Evolutionary conservation across 305 asterid species (phyloP).

Genomic region (Fraxinus albicans): DNA sequence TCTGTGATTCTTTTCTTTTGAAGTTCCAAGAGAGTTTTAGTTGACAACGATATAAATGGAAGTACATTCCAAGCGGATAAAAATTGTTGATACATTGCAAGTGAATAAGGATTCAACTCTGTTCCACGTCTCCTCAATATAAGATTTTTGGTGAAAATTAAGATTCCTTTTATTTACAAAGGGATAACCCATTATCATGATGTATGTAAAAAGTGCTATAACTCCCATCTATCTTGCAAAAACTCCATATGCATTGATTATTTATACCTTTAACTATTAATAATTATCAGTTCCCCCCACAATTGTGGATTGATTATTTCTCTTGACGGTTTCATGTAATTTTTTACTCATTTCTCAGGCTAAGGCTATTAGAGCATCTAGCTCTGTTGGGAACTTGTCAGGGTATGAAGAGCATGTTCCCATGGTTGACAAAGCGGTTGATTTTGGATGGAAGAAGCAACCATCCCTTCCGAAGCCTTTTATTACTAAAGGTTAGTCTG

Average conservation of each 20-base stretch:
- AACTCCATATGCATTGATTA: not conserved
- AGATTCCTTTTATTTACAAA: not conserved
- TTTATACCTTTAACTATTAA: not conserved
- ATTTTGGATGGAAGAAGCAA: conserved; percentile 82
- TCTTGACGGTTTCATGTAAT: conserved; percentile 8
- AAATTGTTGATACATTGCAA: not conserved
- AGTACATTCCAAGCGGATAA: not conserved
- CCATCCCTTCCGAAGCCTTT: conserved; percentile 50
- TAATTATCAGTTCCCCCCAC: not conserved
- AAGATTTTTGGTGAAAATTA: not conserved
- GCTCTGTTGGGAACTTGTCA: conserved; percentile 50
- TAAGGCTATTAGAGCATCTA: conserved; percentile 69
- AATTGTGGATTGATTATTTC: not conserved
- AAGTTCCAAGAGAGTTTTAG: not conserved
- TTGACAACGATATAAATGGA: not conserved
- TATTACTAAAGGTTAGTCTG: conserved; percentile 60
- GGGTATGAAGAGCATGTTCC: conserved; percentile 96
- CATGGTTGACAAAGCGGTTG: conserved; percentile 99
- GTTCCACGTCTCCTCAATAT: not conserved
- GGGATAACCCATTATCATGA: not conserved
- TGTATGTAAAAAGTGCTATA: not conserved
- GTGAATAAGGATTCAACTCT: conserved; percentile 6
- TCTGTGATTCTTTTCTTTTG: not conserved
- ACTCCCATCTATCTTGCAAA: not conserved
- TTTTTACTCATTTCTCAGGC: conserved; percentile 49